A percentile compares a stretch with the other conserved stretches of the same genome.
These are phyloP conservation scores for Vitis rotundifolia DNA, from an alignment of 164 flowering plant species.

Conservation along the genomic window DNA sequence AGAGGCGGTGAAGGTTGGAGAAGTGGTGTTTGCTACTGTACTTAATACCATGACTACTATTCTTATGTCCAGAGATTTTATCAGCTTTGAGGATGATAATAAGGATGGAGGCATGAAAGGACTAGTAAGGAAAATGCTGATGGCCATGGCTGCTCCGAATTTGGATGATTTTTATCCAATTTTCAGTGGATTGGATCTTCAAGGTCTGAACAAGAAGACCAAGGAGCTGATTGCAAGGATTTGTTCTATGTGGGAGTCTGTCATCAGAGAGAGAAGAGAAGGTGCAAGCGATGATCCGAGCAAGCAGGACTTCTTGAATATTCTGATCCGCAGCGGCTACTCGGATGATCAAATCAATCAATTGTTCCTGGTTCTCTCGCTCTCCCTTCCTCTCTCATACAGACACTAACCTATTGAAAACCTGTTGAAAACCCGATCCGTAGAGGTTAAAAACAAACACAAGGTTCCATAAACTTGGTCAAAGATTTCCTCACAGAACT, in stretches of 20 bases:
- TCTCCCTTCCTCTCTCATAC: neutral
- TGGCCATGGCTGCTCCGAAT: conserved; percentile 23
- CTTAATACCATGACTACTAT: conserved; percentile 25
- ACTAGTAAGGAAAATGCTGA: conserved; percentile 12
- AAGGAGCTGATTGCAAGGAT: conserved; percentile 4
- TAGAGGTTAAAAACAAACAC: too few species aligned
- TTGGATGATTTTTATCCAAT: conserved; percentile 34
- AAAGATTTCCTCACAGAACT: too few species aligned
- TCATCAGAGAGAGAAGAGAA: conserved; percentile 32
- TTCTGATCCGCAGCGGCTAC: conserved; percentile 21
- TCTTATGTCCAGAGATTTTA: conserved; percentile 28
- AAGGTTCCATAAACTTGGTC: too few species aligned
- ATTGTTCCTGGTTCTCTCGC: conserved; percentile 30
- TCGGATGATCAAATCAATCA: conserved; percentile 27
- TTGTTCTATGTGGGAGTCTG: conserved; percentile 23
- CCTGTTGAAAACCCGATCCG: too few species aligned
- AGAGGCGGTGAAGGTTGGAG: conserved; percentile 19
- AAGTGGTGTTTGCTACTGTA: conserved; percentile 20
- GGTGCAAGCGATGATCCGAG: neutral
- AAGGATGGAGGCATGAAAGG: conserved; percentile 16
- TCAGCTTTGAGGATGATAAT: conserved; percentile 13
- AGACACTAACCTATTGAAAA: too few species aligned
- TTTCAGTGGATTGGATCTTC: conserved; percentile 28
- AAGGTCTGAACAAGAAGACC: conserved; percentile 21
- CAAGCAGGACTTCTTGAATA: conserved; percentile 29